Evolutionary conservation across 2,329 filamentous ascomycete species (phyloP), one percentile per base, ranked within the genome.

Genomic region (Cladosporium sp.): DNA sequence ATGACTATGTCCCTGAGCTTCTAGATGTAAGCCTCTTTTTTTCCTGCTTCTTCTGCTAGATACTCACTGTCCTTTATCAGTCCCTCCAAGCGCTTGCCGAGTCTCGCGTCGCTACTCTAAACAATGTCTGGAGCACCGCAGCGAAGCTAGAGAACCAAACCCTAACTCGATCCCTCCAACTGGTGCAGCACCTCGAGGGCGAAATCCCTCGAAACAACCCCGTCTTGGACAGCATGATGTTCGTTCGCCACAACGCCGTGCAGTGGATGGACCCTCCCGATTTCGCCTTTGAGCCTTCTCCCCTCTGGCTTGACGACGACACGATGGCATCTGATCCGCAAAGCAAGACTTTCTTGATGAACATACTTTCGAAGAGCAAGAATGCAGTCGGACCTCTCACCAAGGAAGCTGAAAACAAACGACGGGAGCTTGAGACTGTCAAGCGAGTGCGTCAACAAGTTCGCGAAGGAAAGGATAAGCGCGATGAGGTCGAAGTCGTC

Each of bases 181-280:
- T 89, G 56, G 76, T 95, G 60, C 78, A 86, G 31, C 84, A 86
- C 59, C 79, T 96, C 9, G 76, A 83, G 4, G 78, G 82, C 53
- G 92, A 97, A 66, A 93, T 98, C 46, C 81, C 86, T 10, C 82
- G 92, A 54, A 98, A 98, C 67, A 80, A 87, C 56, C 93, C 93
- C 9, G 80, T 86, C 43, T 79, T 98, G 38, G 95, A 98, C 70
- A 95, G 90, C 16, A 89, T 95, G 79, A 98, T 98, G 93, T 98
- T 96, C 70, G 84, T 95, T 53, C 85, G 87, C 56, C 93, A 98
- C 74, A 98, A 98, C 65, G 83, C 87, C 61, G 81, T 82, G 19
- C 74, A 80, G 48, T 95, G 88, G 78, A 84, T 89, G 64, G 92
- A 97, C 65, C 93, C 93, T 0, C 64, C 80, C 1, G 86, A 96